A percentile compares a stretch with the other conserved stretches of the same genome.
Conservation (phyloP, 2,329 filamentous ascomycete species). For the Scedosporium boydii region DNA sequence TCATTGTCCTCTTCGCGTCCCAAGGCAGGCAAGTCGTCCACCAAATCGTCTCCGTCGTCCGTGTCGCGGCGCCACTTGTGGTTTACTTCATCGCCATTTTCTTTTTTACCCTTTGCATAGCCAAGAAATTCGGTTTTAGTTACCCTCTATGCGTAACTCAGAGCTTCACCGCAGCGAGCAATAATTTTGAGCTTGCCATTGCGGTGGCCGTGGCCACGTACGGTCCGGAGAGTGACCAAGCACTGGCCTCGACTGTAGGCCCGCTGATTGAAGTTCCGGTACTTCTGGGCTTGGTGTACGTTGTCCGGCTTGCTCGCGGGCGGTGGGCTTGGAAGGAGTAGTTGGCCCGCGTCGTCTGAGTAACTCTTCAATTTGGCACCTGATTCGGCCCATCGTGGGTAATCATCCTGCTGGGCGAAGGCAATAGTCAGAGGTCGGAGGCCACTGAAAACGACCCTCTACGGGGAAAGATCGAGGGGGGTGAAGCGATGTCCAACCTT, state of each 20-base stretch:
- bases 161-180: constrained; percentile 82
- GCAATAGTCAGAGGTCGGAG: too few species aligned
- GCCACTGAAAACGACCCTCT: too few species aligned
- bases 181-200: constrained; percentile 89
- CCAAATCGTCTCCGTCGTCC: constrained; percentile 73
- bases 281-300: constrained; percentile 66
- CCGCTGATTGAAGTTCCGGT: constrained; percentile 84
- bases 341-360: not conserved
- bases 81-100: constrained; percentile 77
- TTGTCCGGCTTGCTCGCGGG: constrained; percentile 49
- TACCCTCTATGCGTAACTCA: constrained; percentile 66
- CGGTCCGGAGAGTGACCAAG: constrained; percentile 68
- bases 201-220: constrained; percentile 78
- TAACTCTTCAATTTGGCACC: too few species aligned
- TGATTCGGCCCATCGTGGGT: too few species aligned
- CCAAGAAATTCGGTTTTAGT: constrained; percentile 59
- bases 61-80: constrained; percentile 70
- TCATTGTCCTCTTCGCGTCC: constrained; percentile 74
- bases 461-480: too few species aligned
- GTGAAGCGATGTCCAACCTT: too few species aligned
- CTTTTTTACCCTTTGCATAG: constrained; percentile 53
- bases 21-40: constrained; percentile 69
- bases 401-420: too few species aligned
- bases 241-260: constrained; percentile 72
- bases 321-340: constrained; percentile 44